These are phyloP conservation scores for Citrus sinensis DNA, from an alignment of 345 rosid species.

Conservation along the genomic window DNA sequence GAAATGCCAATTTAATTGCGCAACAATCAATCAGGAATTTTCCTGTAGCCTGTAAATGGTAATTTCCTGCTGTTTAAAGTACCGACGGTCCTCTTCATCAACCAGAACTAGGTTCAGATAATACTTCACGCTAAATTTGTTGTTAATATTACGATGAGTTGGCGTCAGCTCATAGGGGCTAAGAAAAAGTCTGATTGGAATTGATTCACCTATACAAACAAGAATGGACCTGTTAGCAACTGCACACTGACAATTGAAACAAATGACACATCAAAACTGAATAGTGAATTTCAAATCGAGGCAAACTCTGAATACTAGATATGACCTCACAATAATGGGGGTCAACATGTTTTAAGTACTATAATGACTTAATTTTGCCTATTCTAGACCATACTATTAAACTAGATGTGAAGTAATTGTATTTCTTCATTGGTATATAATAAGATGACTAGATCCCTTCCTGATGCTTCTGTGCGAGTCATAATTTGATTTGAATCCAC, in stretches of 20 bases:
- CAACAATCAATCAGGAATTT: slow-evolving; percentile 31
- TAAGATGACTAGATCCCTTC: background rate
- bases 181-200: slow-evolving; percentile 91
- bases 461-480: background rate
- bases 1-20: slow-evolving; percentile 11
- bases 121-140: slow-evolving; percentile 95
- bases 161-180: slow-evolving; percentile 96
- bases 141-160: slow-evolving; percentile 88
- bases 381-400: background rate
- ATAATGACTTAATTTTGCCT: background rate
- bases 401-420: background rate
- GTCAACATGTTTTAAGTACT: background rate
- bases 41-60: slow-evolving; percentile 86
- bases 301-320: too few relatives aligned
- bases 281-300: background rate
- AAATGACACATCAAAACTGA: background rate
- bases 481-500: background rate
- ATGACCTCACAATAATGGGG: too few relatives aligned
- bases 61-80: slow-evolving; percentile 96
- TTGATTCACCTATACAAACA: slow-evolving; percentile 75
- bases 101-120: slow-evolving; percentile 93
- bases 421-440: slow-evolving; percentile 4
- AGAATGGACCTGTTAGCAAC: slow-evolving; percentile 9
- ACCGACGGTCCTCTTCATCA: slow-evolving; percentile 96
- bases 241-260: background rate